Percentiles rank a stretch among this genome's conserved stretches.
These are phyloP conservation scores for Vaucheria bursata DNA, from an alignment of 352 stramenopile genomes.

Conservation along the genomic window DNA sequence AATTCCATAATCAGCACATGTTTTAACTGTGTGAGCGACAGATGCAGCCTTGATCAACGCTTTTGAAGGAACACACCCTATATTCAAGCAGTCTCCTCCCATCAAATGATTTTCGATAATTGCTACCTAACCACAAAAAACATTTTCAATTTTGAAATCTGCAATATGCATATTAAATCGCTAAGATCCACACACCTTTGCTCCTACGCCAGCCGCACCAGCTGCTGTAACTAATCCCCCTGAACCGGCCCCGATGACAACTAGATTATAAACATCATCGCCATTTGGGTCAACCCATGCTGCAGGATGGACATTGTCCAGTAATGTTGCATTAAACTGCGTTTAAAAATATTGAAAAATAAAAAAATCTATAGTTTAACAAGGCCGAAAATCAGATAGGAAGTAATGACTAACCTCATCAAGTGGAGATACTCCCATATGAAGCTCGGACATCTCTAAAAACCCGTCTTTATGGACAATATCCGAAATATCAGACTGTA, in stretches of 20 bases:
- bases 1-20: conserved; percentile 59
- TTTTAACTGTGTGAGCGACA: conserved; percentile 23
- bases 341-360: background rate
- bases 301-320: conserved; percentile 42
- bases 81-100: conserved; percentile 68
- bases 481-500: conserved; percentile 14
- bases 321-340: conserved; percentile 29
- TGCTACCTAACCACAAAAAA: conserved; percentile 44
- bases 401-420: too few relatives aligned
- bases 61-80: conserved; percentile 70
- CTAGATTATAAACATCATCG: conserved; percentile 28
- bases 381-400: too few relatives aligned
- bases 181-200: conserved; percentile 17
- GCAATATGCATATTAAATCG: background rate
- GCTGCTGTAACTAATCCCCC: conserved; percentile 32
- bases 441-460: conserved; percentile 20
- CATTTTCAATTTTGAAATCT: too few relatives aligned
- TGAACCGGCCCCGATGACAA: conserved; percentile 36
- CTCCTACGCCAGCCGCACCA: conserved; percentile 32
- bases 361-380: too few relatives aligned
- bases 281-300: conserved; percentile 39
- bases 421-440: conserved; percentile 38
- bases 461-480: conserved; percentile 21
- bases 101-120: conserved; percentile 59
- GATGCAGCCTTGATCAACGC: conserved; percentile 54